Evolutionary conservation across 345 rosid genomes (phyloP), one percentile per base, ranked within the genome.

Genomic region (Eucalyptus erythrocorys): DNA sequence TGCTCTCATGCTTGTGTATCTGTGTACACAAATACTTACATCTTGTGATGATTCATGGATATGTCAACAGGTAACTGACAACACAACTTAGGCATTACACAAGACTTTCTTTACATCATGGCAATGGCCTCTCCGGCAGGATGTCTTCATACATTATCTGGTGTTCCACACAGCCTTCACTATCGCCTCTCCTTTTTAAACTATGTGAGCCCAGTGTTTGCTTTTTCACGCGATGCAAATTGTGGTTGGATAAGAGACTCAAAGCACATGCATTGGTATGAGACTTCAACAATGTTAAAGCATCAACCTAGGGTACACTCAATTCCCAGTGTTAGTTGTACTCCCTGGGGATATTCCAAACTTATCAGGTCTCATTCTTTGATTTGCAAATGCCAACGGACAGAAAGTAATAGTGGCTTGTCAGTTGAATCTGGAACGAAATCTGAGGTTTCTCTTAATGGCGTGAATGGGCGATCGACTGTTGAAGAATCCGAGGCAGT

Each of bases 321-420:
- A 24, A 66, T 86, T 87, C 81, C 66, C 13, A 47, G 87, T 86
- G 42, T 45, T 34, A 34, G 85, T 92, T 85, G 43, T 26, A 85
- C 84, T 76, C 89, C 76, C 49, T 68, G 85, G 34, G n/a, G 87
- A 53, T 87, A 47, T 87, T 87, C 27, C 40, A 5, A 48, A 55
- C n/a, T 49, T 27, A 88, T 85, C 40, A 90, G 92, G 49, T 89
- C 88, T 53, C 88, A 87, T 40, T 90, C 84, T 87, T 64, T 87
- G 48, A 88, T 90, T 88, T 95, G 96, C 91, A 94, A 91, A 91
- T 94, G 98, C 92, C 96, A 89, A 48, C 86, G 55, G 80, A 90
- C 91, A 86, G 98, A 95, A 87, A 89, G 91, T 86, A 22, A 88
- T 85, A 79, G 92, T 48, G 94, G 92, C 50, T 40, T 87, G 45